Conservation (phyloP, 2,329 filamentous ascomycete genomes). For the Curvularia spicifera region DNA sequence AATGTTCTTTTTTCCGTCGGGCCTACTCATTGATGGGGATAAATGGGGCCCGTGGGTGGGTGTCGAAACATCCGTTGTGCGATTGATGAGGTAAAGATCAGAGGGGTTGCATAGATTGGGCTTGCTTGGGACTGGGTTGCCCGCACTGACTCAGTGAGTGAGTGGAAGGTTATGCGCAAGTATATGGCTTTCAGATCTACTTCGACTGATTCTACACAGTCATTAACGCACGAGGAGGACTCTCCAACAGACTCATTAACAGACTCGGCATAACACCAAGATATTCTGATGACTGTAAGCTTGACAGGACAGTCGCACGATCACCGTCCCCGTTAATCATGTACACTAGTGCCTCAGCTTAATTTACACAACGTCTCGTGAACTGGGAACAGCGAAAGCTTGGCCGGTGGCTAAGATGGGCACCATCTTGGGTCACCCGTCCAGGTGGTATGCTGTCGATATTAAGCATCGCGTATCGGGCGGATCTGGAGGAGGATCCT, state of each 20-base stretch:
- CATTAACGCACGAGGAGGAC: not conserved
- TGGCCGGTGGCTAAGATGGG: constrained; percentile 5
- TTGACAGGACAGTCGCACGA: not conserved
- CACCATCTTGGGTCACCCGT: too few relatives aligned
- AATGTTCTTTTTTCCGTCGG: not conserved
- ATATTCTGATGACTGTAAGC: not conserved
- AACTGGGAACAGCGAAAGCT: not conserved
- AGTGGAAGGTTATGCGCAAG: not conserved
- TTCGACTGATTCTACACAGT: not conserved
- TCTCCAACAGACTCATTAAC: not conserved
- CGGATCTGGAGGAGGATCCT: not conserved
- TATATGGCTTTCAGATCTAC: not conserved
- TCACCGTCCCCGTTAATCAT: not conserved
- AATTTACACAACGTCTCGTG: not conserved
- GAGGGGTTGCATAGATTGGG: not conserved
- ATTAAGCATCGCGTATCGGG: not conserved
- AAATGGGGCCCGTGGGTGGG: not conserved
- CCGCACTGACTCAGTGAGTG: not conserved
- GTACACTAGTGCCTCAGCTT: not conserved
- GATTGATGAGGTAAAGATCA: not conserved
- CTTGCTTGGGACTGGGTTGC: not conserved
- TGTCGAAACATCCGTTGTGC: not conserved
- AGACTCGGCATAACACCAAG: not conserved
- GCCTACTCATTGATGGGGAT: not conserved
- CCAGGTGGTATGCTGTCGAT: not conserved